A percentile compares a stretch with the other conserved stretches of the same genome.
Evolutionary conservation across 2,329 filamentous ascomycete genomes (phyloP).

Genomic region (Tolypocladium sp.): DNA sequence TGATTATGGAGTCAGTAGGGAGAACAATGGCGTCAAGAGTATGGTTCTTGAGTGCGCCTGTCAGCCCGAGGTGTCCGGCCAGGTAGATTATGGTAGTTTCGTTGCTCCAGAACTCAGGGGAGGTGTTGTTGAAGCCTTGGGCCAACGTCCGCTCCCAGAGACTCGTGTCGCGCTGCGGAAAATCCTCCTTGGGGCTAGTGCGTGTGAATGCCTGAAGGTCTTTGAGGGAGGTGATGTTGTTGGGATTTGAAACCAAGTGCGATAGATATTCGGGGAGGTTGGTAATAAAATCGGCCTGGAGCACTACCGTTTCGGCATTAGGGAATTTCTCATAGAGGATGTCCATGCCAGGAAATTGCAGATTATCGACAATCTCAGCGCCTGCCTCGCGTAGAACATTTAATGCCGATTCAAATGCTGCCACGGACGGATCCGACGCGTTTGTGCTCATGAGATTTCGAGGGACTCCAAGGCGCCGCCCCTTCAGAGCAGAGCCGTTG

Average conservation of each 20-base stretch:
- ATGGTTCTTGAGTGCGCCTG: not conserved
- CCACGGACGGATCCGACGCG: not conserved
- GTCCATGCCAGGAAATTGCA: conserved; percentile 13
- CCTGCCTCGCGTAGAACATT: conserved; percentile 42
- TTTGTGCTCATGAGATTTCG: conserved; percentile 35
- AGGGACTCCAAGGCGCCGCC: conserved; percentile 55
- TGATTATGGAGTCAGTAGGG: not conserved
- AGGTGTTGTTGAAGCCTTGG: not conserved
- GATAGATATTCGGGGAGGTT: not conserved
- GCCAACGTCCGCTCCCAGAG: conserved; percentile 36
- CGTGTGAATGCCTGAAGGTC: not conserved
- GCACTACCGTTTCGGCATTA: conserved; percentile 11
- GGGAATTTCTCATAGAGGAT: conserved; percentile 23
- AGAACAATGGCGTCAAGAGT: not conserved
- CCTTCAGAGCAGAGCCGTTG: conserved; percentile 39
- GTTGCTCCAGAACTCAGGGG: not conserved
- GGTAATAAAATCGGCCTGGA: conserved; percentile 47
- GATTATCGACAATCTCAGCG: conserved; percentile 42
- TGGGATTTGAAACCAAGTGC: not conserved
- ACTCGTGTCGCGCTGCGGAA: not conserved
- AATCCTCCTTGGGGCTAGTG: not conserved
- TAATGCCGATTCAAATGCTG: conserved; percentile 43
- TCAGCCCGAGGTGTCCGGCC: not conserved
- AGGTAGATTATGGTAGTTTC: not conserved
- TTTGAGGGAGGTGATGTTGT: not conserved